phyloP scores from a whole-genome alignment of 441 rosid species.

The Erodium trifolium region DNA sequence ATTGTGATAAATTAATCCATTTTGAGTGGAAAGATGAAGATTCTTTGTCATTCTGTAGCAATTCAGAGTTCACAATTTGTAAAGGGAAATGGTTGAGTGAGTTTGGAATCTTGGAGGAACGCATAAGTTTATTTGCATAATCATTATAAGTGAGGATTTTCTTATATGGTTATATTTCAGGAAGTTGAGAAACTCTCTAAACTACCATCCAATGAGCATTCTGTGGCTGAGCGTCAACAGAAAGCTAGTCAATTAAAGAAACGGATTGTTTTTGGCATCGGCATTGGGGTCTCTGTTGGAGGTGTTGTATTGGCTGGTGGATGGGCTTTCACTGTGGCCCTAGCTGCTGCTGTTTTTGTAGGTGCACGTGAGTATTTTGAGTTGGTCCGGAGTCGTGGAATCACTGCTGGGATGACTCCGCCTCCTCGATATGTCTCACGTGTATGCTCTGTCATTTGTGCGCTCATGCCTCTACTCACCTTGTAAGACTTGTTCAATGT shows the following conservation, averaged over 20 bases:
- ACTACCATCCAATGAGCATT: conserved; percentile 32
- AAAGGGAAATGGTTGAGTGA: background rate
- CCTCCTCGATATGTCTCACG: conserved; percentile 90
- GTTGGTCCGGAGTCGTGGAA: conserved; percentile 75
- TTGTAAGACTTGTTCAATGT: conserved; percentile 40
- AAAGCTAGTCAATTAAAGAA: conserved; percentile 56
- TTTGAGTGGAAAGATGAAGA: too few species aligned
- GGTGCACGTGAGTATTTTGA: conserved; percentile 90
- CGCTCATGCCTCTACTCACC: conserved; percentile 76
- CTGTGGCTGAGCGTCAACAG: conserved; percentile 31
- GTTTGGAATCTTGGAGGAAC: background rate
- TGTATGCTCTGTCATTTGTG: conserved; percentile 75
- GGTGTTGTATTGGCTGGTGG: conserved; percentile 80
- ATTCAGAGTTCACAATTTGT: background rate
- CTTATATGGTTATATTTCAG: conserved; percentile 43
- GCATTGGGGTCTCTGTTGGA: conserved; percentile 63
- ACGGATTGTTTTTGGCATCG: conserved; percentile 69
- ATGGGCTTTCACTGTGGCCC: conserved; percentile 58
- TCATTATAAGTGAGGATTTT: conserved; percentile 10
- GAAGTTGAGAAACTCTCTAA: conserved; percentile 34
- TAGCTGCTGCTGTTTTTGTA: conserved; percentile 61
- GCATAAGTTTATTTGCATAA: background rate
- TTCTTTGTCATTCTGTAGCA: background rate
- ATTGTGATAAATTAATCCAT: background rate
- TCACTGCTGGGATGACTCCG: conserved; percentile 88